These are phyloP conservation scores for Podaxis mareebaensis DNA, from an alignment of 768 basidiomycete genomes.

Conservation along the genomic window DNA sequence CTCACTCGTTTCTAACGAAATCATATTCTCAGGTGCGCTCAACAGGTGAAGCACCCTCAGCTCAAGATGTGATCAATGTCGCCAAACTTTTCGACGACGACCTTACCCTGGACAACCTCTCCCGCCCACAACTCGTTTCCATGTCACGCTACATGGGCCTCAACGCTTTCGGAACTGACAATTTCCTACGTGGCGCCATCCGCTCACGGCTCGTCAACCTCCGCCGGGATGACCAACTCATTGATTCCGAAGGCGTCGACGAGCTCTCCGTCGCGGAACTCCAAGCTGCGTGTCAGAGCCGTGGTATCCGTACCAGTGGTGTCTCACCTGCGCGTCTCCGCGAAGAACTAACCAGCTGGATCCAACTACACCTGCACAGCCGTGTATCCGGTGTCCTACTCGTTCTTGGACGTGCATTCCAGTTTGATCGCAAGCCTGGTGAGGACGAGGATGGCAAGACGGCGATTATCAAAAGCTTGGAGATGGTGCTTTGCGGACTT, in stretches of 20 bases:
- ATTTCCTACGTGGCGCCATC: conserved; percentile 92
- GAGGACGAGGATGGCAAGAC: conserved; percentile 83
- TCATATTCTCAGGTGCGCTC: conserved; percentile 66
- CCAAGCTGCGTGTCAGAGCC: conserved; percentile 89
- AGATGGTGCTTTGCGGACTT: conserved; percentile 86
- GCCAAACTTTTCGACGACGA: conserved; percentile 98
- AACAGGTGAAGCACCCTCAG: conserved; percentile 92
- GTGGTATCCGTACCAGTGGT: conserved; percentile 88
- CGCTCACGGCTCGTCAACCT: conserved; percentile 80
- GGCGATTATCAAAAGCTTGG: conserved; percentile 76
- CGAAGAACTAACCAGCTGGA: conserved; percentile 92
- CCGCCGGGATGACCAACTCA: conserved; percentile 91
- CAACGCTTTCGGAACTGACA: conserved; percentile 98
- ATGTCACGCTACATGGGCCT: conserved; percentile 98
- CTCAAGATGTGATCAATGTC: conserved; percentile 87
- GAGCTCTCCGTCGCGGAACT: conserved; percentile 90
- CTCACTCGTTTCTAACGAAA: background rate
- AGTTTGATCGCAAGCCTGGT: conserved; percentile 78
- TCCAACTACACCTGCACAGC: conserved; percentile 85
- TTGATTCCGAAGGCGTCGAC: conserved; percentile 86
- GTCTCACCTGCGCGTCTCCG: conserved; percentile 86
- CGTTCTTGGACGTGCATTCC: conserved; percentile 92
- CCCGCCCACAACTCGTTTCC: conserved; percentile 95
- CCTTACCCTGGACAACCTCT: conserved; percentile 95
- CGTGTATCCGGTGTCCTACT: conserved; percentile 93